phyloP scores from a whole-genome alignment of 768 basidiomycete genomes.

The Xerocomellus intermedius region DNA sequence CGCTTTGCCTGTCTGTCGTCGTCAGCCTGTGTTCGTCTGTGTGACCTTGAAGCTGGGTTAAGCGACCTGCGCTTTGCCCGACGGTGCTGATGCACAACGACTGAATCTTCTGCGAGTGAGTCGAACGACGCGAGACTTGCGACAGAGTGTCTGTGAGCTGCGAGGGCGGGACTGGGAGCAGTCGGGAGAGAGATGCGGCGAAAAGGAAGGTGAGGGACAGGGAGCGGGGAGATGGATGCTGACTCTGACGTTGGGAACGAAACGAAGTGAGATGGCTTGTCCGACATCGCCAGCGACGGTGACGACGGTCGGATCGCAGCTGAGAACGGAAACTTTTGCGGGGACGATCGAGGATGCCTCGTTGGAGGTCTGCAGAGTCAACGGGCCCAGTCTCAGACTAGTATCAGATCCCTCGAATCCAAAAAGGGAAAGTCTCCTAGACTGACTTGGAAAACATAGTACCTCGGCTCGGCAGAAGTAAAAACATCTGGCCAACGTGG shows the following conservation, averaged over 20 bases:
- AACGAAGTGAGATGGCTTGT: constrained; percentile 17
- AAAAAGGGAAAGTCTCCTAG: constrained; percentile 7
- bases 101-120: constrained; percentile 56
- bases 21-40: constrained; percentile 41
- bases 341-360: not conserved
- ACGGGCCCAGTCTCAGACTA: constrained; percentile 24
- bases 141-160: constrained; percentile 56
- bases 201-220: constrained; percentile 56
- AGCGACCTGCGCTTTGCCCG: constrained; percentile 36
- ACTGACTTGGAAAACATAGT: no score
- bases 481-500: constrained; percentile 58
- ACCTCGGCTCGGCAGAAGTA: not conserved
- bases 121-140: constrained; percentile 73
- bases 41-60: constrained; percentile 21
- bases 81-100: constrained; percentile 26
- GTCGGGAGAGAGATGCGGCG: constrained; percentile 61
- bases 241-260: constrained; percentile 35
- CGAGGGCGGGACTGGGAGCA: constrained; percentile 42
- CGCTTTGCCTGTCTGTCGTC: constrained; percentile 55
- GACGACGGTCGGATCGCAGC: constrained; percentile 9
- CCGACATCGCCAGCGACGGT: constrained; percentile 21
- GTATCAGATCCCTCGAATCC: constrained; percentile 18
- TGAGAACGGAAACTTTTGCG: not conserved
- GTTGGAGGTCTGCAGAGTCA: constrained; percentile 2
- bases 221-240: constrained; percentile 25